Evolutionary conservation across 2,329 filamentous ascomycete species (phyloP), one percentile per base, ranked within the genome.

Genomic region (Periconia sp.): DNA sequence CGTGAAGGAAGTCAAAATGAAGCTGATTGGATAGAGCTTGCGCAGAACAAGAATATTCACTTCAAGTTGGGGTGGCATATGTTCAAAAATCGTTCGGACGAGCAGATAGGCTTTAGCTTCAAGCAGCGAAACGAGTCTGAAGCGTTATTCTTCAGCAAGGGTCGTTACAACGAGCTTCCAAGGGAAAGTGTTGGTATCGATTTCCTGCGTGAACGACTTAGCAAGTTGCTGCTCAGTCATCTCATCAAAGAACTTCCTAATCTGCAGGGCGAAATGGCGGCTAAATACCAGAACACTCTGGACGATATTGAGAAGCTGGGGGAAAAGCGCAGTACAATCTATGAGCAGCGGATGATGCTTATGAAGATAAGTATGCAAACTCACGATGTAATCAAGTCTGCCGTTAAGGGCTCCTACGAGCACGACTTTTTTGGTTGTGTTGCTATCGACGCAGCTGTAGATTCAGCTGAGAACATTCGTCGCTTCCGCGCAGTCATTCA

Each of bases 401-500:
- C 81, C 0, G 63, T 80, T 0, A 74, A 82, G 17, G 84, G 84
- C 0, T 73, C 71, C 0, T 87, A 85, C 54, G 75, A 71, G 2
- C 66, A 81, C 53, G 15, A 59, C 0, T 87, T 86, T 65, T 86
- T 86, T 54, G 74, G 60, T 1, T 0, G 33, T 0, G 47, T 64
- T 17, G 41, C 66, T 14, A 60, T 55, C 47, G 37, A 63, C 6
- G 57, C 58, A 13, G 23, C 53, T 6, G 54, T 65, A 1, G 59
- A 65, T 27, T 49, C 54, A 9, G 18, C 20, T 15, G 53, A 64
- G n/a, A 65, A 73, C 46, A 59, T 66, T 37, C 78, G 74, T 35
- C 77, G 83, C 0, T 71, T 88, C 3, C 77, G 84, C 0, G 82
- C 84, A 0, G 73, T 81, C 0, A 71, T 85, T 1, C 82, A 85